phyloP scores from a whole-genome alignment of 805 yeast genomes.

The Jamesozyma gamospora region DNA sequence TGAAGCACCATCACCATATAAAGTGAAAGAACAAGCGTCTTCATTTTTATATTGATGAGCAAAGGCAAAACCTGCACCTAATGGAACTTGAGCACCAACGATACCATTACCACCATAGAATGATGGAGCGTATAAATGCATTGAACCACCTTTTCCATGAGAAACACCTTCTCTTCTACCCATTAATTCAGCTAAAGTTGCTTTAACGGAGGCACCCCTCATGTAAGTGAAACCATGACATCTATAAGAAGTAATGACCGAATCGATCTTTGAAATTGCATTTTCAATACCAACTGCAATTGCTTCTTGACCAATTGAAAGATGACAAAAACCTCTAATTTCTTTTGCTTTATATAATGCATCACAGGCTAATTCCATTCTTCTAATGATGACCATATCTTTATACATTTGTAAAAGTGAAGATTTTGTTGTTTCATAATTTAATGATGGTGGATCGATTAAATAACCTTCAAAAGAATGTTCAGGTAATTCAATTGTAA shows the following conservation, averaged over 20 bases:
- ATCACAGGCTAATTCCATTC: slow-evolving; percentile 99
- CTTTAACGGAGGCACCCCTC: slow-evolving; percentile 90
- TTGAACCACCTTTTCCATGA: slow-evolving; percentile 97
- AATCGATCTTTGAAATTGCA: slow-evolving; percentile 77
- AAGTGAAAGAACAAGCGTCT: slow-evolving; percentile 68
- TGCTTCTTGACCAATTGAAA: slow-evolving; percentile 98
- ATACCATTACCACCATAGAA: slow-evolving; percentile 99
- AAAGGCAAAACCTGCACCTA: slow-evolving; percentile 97
- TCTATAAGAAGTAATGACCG: slow-evolving; percentile 93
- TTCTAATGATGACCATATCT: slow-evolving; percentile 87
- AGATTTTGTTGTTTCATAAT: slow-evolving; percentile 70
- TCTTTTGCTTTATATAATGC: slow-evolving; percentile 97
- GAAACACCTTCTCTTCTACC: slow-evolving; percentile 94
- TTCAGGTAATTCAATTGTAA: slow-evolving; percentile 59
- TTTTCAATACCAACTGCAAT: slow-evolving; percentile 97
- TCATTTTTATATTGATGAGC: slow-evolving; percentile 91
- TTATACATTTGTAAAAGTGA: slow-evolving; percentile 86
- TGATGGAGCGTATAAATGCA: slow-evolving; percentile 95
- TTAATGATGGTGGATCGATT: slow-evolving; percentile 60
- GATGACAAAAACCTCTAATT: slow-evolving; percentile 97
- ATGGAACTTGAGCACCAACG: slow-evolving; percentile 98
- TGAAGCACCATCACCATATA: slow-evolving; percentile 99
- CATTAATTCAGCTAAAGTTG: slow-evolving; percentile 90
- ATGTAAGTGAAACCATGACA: slow-evolving; percentile 97
- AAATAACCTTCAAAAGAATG: slow-evolving; percentile 78